Conservation (phyloP, 2,329 filamentous ascomycete genomes). For the Penicillium glabrum region DNA sequence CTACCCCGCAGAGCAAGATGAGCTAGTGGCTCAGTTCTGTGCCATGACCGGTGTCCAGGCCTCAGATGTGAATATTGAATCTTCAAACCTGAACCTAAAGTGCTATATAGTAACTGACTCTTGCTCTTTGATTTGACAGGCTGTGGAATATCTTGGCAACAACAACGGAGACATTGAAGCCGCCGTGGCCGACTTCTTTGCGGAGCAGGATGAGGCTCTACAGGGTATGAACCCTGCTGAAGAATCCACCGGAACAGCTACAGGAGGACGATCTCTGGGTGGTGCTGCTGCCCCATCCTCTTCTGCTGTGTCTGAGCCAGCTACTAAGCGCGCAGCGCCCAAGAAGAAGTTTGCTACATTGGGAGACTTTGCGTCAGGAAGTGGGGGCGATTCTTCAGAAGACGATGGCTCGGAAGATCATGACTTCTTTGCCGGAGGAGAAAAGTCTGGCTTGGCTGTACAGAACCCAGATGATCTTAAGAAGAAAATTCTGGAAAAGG, state of each 20-base stretch:
- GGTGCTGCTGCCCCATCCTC: slow-evolving; percentile 30
- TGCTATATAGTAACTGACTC: neutral
- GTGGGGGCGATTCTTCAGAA: slow-evolving; percentile 44
- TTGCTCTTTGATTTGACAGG: slow-evolving; percentile 46
- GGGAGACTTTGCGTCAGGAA: slow-evolving; percentile 42
- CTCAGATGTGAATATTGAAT: slow-evolving; percentile 45
- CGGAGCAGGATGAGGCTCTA: slow-evolving; percentile 43
- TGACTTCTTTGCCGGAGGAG: slow-evolving; percentile 65
- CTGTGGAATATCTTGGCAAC: slow-evolving; percentile 64
- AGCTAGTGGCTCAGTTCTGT: slow-evolving; percentile 54
- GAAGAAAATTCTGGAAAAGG: slow-evolving; percentile 52
- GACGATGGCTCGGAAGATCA: slow-evolving; percentile 55
- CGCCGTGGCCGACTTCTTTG: slow-evolving; percentile 64
- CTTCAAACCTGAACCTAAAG: neutral
- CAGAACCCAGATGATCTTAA: slow-evolving; percentile 61
- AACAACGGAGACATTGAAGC: slow-evolving; percentile 66
- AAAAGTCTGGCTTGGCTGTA: slow-evolving; percentile 68
- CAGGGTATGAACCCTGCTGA: slow-evolving; percentile 32
- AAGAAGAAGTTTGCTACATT: slow-evolving; percentile 51
- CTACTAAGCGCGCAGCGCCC: slow-evolving; percentile 28
- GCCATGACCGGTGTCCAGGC: slow-evolving; percentile 55
- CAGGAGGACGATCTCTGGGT: slow-evolving; percentile 34
- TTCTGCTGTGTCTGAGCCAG: slow-evolving; percentile 29
- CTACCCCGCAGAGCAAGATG: slow-evolving; percentile 39
- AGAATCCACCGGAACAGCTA: slow-evolving; percentile 17